These are phyloP conservation scores for Effrenium voratum DNA, from an alignment of 73 alveolate species.

Conservation along the genomic window DNA sequence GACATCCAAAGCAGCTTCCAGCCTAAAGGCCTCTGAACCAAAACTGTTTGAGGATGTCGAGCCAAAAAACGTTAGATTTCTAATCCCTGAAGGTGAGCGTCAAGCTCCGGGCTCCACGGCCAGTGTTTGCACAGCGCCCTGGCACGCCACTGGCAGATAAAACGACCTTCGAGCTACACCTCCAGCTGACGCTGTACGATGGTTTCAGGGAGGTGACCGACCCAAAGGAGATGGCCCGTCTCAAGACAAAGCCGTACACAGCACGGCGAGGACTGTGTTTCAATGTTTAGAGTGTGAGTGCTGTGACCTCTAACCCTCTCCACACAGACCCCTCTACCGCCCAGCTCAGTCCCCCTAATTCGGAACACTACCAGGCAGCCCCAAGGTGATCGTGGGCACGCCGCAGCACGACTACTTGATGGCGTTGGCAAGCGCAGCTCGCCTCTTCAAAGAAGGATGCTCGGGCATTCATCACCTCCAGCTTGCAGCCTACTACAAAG, in stretches of 20 bases:
- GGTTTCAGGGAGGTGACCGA: constrained; percentile 4
- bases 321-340: too few species aligned
- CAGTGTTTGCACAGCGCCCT: neutral
- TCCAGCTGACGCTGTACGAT: neutral
- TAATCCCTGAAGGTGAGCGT: neutral
- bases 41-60: neutral
- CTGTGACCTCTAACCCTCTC: neutral
- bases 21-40: neutral
- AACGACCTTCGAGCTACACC: constrained; percentile 29
- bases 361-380: neutral
- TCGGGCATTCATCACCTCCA: constrained; percentile 12
- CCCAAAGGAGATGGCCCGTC: neutral
- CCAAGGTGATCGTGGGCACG: neutral
- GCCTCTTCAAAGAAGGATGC: constrained; percentile 14
- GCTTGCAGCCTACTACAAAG: constrained; percentile 25
- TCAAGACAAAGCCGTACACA: neutral
- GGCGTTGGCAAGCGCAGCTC: neutral
- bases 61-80: neutral
- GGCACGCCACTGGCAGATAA: neutral
- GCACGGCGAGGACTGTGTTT: neutral
- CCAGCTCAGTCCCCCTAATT: neutral
- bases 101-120: neutral
- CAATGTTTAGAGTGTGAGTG: neutral
- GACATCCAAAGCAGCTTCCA: constrained; percentile 15
- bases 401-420: constrained; percentile 27